phyloP scores from a whole-genome alignment of 345 rosid genomes.

The Murraya paniculata region DNA sequence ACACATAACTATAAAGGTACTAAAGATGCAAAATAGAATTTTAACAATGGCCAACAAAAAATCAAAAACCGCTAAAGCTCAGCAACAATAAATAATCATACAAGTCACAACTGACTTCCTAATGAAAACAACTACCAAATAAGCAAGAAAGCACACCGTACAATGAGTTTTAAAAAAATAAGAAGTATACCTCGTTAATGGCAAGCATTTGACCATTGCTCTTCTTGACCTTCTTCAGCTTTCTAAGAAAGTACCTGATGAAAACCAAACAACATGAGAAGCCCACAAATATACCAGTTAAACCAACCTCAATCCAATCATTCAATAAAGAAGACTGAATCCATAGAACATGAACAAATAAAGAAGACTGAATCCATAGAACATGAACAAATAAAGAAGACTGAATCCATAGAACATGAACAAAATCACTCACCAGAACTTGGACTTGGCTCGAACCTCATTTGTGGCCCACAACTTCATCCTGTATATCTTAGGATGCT shows the following conservation, averaged over 20 bases:
- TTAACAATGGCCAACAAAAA: too few relatives aligned
- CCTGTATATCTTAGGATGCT: constrained; percentile 46
- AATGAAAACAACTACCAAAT: background rate
- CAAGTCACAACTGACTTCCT: background rate
- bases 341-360: background rate
- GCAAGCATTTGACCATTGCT: constrained; percentile 20
- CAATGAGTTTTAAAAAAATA: background rate
- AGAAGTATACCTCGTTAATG: constrained; percentile 13
- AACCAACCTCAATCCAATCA: background rate
- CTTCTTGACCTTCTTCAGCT: constrained; percentile 24
- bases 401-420: background rate
- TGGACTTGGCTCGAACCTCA: constrained; percentile 48
- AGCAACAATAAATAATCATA: background rate
- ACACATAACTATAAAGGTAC: background rate
- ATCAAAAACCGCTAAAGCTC: background rate
- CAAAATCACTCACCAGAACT: constrained; percentile 37
- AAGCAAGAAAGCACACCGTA: background rate
- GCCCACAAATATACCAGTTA: background rate
- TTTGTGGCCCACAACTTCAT: constrained; percentile 59
- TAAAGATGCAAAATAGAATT: background rate
- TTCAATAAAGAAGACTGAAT: background rate
- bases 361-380: too few relatives aligned
- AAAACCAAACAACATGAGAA: background rate
- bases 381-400: background rate
- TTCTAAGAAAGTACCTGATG: constrained; percentile 21